Evolutionary conservation across 2,329 filamentous ascomycete genomes (phyloP), one percentile per base, ranked within the genome.

Genomic region (Lachnellula hyalina): DNA sequence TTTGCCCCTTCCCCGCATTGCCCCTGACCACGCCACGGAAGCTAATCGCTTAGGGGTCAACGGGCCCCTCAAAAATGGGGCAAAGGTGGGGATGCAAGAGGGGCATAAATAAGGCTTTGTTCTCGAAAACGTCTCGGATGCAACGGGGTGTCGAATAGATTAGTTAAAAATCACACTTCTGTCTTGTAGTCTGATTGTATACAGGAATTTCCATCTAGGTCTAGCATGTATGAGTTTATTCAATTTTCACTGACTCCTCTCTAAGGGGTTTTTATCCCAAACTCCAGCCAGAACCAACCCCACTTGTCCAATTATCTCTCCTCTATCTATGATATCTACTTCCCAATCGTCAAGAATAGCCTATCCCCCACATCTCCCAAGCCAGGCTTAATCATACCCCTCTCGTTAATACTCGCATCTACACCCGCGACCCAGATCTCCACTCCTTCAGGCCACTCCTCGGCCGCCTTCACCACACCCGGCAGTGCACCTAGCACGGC

Each of bases 301-400:
- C 19, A 46, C 17, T 28, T 11, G n/a, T 15, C 23, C 12, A 25
- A 25, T 35, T 25, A n/a, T n/a, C 9, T 28, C 12, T 19, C n/a
- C 3, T 28, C 12, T 19, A n/a, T 15, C 49, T 21, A 2, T 2
- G 3, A 21, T 21, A 21, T 21, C 21, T 59, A 95, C 71, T 96
- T 96, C 21, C 91, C 92, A 70, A 93, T 81, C 0, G 92, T 96
- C 74, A 95, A 75, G 73, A 93, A 96, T 72, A 97, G 71, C 49
- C 93, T 77, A 73, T 97, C 93, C 1, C 93, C 93, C 54, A 96
- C 85, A 73, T 96, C 93, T 1, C 92, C 93, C 60, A 96, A 67
- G 0, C 93, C 93, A 0, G 92, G 92, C 75, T 87, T 88, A 60
- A 96, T 85, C 91, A 96, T 96, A 8, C 93, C 92, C 61, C 78